Conservation (phyloP, 208 protist species). For the Trypanosoma vivax region DNA sequence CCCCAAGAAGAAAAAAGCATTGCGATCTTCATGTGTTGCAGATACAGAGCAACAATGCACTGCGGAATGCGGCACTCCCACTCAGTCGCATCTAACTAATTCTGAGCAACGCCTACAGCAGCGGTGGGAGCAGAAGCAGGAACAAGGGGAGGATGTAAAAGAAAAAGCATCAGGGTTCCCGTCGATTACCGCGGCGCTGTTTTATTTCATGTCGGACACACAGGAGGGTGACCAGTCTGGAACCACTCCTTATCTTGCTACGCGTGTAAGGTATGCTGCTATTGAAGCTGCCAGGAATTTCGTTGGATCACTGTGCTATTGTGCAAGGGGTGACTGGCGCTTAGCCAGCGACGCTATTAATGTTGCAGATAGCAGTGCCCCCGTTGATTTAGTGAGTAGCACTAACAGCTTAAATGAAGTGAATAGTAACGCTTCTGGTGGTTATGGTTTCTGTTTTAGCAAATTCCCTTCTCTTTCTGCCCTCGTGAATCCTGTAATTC, state of each 20-base stretch:
- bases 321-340: conserved; percentile 19
- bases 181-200: conserved; percentile 32
- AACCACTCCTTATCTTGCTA: conserved; percentile 28
- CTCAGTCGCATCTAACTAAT: too few relatives aligned
- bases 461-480: neutral
- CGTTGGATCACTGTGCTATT: conserved; percentile 49
- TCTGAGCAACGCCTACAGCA: neutral
- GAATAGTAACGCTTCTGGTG: neutral
- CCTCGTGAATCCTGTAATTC: neutral
- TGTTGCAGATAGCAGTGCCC: too few relatives aligned
- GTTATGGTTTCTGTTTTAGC: neutral
- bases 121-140: neutral
- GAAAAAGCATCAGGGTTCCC: neutral
- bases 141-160: neutral
- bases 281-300: conserved; percentile 31
- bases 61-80: too few relatives aligned
- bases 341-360: neutral
- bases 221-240: neutral
- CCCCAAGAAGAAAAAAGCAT: conserved; percentile 58
- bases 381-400: too few relatives aligned
- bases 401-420: too few relatives aligned
- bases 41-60: too few relatives aligned
- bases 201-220: conserved; percentile 17
- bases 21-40: neutral
- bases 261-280: conserved; percentile 37